phyloP scores from a whole-genome alignment of 2,329 filamentous ascomycete genomes.

The Monilinia fructigena region DNA sequence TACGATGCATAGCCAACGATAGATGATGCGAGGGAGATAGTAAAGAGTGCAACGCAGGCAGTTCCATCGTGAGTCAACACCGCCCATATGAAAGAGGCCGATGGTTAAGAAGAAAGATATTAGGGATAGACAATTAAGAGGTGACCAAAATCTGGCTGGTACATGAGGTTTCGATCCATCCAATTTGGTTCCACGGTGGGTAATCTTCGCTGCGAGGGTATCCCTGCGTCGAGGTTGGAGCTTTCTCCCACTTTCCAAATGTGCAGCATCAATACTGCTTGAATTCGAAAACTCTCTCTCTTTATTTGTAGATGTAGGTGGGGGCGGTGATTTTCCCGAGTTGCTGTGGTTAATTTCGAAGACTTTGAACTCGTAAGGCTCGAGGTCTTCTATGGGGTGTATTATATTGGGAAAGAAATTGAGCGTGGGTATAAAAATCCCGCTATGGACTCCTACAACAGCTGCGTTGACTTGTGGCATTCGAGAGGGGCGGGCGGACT shows the following conservation, averaged over 20 bases:
- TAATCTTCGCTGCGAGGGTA: conserved; percentile 28
- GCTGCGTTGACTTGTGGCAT: conserved; percentile 55
- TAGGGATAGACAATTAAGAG: conserved; percentile 53
- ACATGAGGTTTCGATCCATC: conserved; percentile 49
- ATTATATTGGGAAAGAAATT: conserved; percentile 64
- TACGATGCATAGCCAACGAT: conserved; percentile 57
- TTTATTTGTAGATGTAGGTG: conserved; percentile 6
- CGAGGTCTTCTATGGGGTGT: conserved; percentile 52
- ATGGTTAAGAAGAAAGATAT: conserved; percentile 52
- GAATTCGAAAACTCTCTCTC: conserved; percentile 6
- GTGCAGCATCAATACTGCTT: conserved; percentile 8
- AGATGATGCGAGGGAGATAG: conserved; percentile 53
- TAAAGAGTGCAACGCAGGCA: conserved; percentile 51
- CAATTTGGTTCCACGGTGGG: conserved; percentile 26
- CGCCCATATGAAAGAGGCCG: conserved; percentile 50
- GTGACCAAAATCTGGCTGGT: conserved; percentile 50
- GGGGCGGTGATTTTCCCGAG: background rate
- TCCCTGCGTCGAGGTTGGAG: conserved; percentile 23
- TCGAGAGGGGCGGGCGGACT: conserved; percentile 53
- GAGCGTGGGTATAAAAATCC: conserved; percentile 53
- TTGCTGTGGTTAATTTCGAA: conserved; percentile 48
- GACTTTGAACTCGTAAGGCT: conserved; percentile 50
- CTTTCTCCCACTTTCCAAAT: conserved; percentile 22
- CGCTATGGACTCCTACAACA: conserved; percentile 59
- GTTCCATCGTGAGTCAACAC: conserved; percentile 49